Evolutionary conservation across 1,284 basidiomycete species (phyloP).

Genomic region (Chiua sp.): DNA sequence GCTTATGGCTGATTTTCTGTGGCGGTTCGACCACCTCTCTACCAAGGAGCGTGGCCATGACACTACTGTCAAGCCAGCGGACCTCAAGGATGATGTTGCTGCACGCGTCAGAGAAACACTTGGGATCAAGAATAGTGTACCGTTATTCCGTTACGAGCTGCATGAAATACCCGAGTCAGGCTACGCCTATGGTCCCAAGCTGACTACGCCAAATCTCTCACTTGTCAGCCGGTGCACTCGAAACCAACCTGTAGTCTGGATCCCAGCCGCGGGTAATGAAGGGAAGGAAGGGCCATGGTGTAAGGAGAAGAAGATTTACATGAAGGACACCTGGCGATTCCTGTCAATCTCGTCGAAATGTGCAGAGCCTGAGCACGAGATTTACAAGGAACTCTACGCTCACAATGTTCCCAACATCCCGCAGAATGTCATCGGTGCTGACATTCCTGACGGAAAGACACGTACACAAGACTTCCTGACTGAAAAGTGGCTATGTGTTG

Average conservation of each 20-base stretch:
- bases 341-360: neutral
- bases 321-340: neutral
- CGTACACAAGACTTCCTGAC: neutral
- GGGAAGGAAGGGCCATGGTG: neutral
- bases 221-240: constrained; percentile 16
- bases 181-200: neutral
- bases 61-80: neutral
- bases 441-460: neutral
- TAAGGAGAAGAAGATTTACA: neutral
- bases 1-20: constrained; percentile 23
- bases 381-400: constrained; percentile 21
- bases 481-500: too few species aligned
- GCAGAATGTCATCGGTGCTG: neutral
- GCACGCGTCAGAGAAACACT: neutral
- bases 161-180: neutral
- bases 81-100: neutral
- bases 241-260: constrained; percentile 9
- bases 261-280: neutral
- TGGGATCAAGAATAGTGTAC: neutral
- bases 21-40: constrained; percentile 10
- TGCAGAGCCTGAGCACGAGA: constrained; percentile 25
- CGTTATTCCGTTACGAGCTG: constrained; percentile 1
- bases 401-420: constrained; percentile 18
- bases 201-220: neutral
- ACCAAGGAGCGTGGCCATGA: constrained; percentile 8